A percentile compares a stretch with the other conserved stretches of the same genome.
Conservation (phyloP, 2,329 filamentous ascomycete genomes). For the Phaeosphaeriaceae sp. region DNA sequence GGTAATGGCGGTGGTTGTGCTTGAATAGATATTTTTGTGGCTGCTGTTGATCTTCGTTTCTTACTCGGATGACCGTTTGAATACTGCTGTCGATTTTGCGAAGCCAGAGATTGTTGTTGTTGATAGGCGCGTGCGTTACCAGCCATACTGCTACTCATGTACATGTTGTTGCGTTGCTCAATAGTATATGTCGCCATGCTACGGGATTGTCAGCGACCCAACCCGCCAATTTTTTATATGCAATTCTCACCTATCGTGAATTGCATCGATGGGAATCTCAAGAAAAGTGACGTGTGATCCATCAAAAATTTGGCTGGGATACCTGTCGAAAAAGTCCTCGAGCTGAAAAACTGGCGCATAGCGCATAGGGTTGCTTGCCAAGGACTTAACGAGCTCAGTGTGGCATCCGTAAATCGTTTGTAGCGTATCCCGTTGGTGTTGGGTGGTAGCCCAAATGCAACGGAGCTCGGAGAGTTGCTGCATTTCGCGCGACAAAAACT, state of each 20-base stretch:
- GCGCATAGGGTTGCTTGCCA: constrained; percentile 71
- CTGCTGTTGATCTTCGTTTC: constrained; percentile 43
- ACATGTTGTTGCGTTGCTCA: constrained; percentile 47
- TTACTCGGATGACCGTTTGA: constrained; percentile 41
- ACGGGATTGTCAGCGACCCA: constrained; percentile 16
- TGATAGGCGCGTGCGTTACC: constrained; percentile 33
- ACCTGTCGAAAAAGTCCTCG: constrained; percentile 87
- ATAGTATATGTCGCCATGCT: constrained; percentile 45
- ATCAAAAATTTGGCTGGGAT: constrained; percentile 74
- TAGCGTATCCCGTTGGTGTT: constrained; percentile 80
- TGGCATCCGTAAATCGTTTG: constrained; percentile 81
- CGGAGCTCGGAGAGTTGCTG: constrained; percentile 77
- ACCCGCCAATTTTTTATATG: no score
- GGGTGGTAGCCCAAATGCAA: constrained; percentile 76
- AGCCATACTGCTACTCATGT: constrained; percentile 40
- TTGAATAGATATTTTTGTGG: constrained; percentile 27
- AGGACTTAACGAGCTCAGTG: constrained; percentile 75
- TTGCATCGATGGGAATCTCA: constrained; percentile 68
- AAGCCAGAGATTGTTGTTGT: constrained; percentile 32
- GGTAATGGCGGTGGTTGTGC: constrained; percentile 33
- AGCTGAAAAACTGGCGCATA: constrained; percentile 82
- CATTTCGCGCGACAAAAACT: constrained; percentile 79
- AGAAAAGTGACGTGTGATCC: constrained; percentile 74
- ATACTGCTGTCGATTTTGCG: constrained; percentile 31
- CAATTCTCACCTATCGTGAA: constrained; percentile 59